Base-by-base conservation (phyloP, 192 early-diverging fungal genomes). In the Spinellus fusiger region DNA sequence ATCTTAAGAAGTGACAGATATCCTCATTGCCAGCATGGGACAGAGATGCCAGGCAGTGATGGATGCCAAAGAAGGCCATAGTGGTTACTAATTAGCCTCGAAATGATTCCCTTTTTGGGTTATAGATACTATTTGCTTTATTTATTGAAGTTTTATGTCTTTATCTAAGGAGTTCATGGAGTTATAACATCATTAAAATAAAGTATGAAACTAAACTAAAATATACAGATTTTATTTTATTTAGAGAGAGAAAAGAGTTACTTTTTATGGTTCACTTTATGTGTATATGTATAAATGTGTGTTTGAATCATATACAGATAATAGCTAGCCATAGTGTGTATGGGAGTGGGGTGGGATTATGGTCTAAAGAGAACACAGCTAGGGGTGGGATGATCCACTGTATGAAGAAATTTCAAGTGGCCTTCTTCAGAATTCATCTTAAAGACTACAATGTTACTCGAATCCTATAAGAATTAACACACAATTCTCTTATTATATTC, bases 341-440 rank as follows among this genome's bases (percentile, higher is more conserved):
- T 8, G 31, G 0, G 18, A 23, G 0, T 32, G 7, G 22, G 16
- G 32, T 18, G 31, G 15, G 31, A 49, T 6, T 65, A 44, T n/a
- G n/a, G 44, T 56, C 57, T 64, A 40, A 63, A 73, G 54, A 62
- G 65, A 55, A 73, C 62, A 57, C 70, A 73, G 15, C 60, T 61
- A 9, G 70, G 65, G 7, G 61, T 49, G 5, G 54, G 35, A 3
- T 63, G 64, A 9, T 59, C 29, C 4, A 63, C 38, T 4, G 51
- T 37, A 13, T 52, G 26, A 25, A 59, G 27, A 22, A 52, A 34
- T 8, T 55, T 59, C 18, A 73, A 40, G 12, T 38, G 15, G 25
- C 70, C 70, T 25, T 54, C 57, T 29, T 48, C 49, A 26, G 58
- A 31, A 12, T 73, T 44, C 12, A 73, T 57, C 48, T 61, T 62